Evolutionary conservation across 768 basidiomycete genomes (phyloP).

Genomic region (Coprinellus micaceus): DNA sequence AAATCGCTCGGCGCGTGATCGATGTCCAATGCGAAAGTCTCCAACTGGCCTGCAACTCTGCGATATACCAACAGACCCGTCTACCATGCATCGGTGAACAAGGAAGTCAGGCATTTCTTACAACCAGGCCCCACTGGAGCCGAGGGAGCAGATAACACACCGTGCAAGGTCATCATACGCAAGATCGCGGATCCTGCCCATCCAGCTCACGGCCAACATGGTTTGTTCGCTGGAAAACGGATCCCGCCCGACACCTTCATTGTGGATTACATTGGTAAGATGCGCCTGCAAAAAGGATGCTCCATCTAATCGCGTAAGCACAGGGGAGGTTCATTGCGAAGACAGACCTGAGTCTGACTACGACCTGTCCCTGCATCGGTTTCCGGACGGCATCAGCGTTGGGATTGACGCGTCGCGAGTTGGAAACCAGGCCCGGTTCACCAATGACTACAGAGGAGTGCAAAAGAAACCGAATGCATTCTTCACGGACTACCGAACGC

Average conservation of each 20-base stretch:
- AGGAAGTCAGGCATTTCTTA: not conserved
- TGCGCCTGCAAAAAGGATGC: not conserved
- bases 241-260: slow-evolving; percentile 66
- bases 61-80: not conserved
- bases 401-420: slow-evolving; percentile 71
- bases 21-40: not conserved
- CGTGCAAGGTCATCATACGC: slow-evolving; percentile 50
- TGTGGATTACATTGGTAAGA: slow-evolving; percentile 64
- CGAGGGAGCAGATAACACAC: not conserved
- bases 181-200: slow-evolving; percentile 53
- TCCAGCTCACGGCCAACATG: slow-evolving; percentile 75
- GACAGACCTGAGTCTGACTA: slow-evolving; percentile 76
- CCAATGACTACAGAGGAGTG: slow-evolving; percentile 90
- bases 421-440: slow-evolving; percentile 87
- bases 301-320: slow-evolving; percentile 1
- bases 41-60: slow-evolving; percentile 7
- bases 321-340: slow-evolving; percentile 81
- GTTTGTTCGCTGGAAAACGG: slow-evolving; percentile 75
- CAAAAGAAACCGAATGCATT: slow-evolving; percentile 61
- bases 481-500: slow-evolving; percentile 56
- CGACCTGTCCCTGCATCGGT: slow-evolving; percentile 76
- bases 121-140: not conserved
- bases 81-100: slow-evolving; percentile 8
- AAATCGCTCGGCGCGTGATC: no score
- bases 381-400: slow-evolving; percentile 53